phyloP scores from a whole-genome alignment of 2,329 filamentous ascomycete genomes.

The Dothideomycetes sp. region DNA sequence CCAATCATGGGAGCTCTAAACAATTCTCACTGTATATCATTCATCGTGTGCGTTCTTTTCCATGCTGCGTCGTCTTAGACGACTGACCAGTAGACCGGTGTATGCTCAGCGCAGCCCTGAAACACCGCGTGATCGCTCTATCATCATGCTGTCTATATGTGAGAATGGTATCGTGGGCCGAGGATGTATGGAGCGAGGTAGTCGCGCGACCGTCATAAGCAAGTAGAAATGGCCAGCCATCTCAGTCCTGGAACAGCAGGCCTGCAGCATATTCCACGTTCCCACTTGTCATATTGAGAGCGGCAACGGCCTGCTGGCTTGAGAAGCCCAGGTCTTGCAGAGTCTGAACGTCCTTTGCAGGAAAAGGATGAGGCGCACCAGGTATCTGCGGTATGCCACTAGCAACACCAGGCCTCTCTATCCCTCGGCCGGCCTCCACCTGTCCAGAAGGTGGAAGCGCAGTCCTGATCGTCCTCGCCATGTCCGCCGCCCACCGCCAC shows the following conservation, averaged over 20 bases:
- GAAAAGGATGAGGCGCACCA: constrained; percentile 25
- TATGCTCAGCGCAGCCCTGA: too few species aligned
- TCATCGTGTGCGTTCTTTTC: too few species aligned
- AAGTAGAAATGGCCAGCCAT: not conserved
- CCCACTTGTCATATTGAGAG: constrained; percentile 36
- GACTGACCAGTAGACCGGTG: too few species aligned
- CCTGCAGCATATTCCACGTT: constrained; percentile 39
- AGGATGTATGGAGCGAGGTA: too few species aligned
- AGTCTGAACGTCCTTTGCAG: constrained; percentile 29
- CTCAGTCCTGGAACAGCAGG: constrained; percentile 32
- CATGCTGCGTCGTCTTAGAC: too few species aligned
- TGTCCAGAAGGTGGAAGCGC: constrained; percentile 15
- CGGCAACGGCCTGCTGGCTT: constrained; percentile 34
- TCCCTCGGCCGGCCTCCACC: constrained; percentile 9
- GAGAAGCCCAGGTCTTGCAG: constrained; percentile 36
- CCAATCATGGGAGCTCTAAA: too few species aligned
- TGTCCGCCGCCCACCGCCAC: constrained; percentile 67
- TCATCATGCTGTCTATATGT: not conserved
- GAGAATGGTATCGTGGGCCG: not conserved
- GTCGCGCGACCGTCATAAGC: too few species aligned
- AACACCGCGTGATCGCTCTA: not conserved
- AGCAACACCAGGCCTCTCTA: constrained; percentile 20
- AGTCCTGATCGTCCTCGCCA: constrained; percentile 39
- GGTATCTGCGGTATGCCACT: constrained; percentile 11
- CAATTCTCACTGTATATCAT: too few species aligned